Percentiles rank a stretch among this genome's conserved stretches.
These are phyloP conservation scores for Monilinia fructicola DNA, from an alignment of 2,329 filamentous ascomycete species.

Conservation along the genomic window DNA sequence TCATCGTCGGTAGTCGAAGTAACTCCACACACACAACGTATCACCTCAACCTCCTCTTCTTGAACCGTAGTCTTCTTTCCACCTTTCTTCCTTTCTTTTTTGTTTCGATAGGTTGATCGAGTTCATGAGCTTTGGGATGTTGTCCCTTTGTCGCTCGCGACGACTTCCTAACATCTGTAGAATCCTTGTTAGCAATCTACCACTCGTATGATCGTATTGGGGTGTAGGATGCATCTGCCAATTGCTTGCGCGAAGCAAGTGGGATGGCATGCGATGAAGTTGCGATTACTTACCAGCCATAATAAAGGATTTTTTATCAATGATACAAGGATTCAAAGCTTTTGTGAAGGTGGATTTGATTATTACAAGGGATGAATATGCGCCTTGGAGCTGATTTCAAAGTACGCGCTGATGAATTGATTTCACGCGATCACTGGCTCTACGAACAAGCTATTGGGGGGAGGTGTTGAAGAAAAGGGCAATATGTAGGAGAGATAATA, in stretches of 20 bases:
- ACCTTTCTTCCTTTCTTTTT: conserved; percentile 53
- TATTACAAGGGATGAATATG: conserved; percentile 35
- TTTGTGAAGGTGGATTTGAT: conserved; percentile 26
- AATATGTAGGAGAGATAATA: conserved; percentile 13
- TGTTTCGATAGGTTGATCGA: conserved; percentile 57
- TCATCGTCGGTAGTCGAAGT: conserved; percentile 83
- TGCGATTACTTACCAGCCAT: conserved; percentile 61
- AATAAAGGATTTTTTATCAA: conserved; percentile 28
- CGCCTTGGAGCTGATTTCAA: conserved; percentile 35
- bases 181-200: conserved; percentile 31
- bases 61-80: conserved; percentile 53
- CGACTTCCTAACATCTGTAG: conserved; percentile 65
- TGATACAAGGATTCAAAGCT: conserved; percentile 33
- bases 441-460: conserved; percentile 40
- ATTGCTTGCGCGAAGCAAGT: conserved; percentile 5
- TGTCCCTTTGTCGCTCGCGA: conserved; percentile 96
- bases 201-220: neutral
- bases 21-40: conserved; percentile 90
- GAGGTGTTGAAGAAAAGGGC: conserved; percentile 23
- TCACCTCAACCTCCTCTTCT: conserved; percentile 61
- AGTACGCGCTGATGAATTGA: conserved; percentile 33
- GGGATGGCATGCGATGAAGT: conserved; percentile 21
- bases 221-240: conserved; percentile 3
- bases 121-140: conserved; percentile 81
- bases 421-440: conserved; percentile 41